Evolutionary conservation across 2,329 filamentous ascomycete genomes (phyloP), one percentile per base, ranked within the genome.

Genomic region (Aspergillus oerlinghausenensis): DNA sequence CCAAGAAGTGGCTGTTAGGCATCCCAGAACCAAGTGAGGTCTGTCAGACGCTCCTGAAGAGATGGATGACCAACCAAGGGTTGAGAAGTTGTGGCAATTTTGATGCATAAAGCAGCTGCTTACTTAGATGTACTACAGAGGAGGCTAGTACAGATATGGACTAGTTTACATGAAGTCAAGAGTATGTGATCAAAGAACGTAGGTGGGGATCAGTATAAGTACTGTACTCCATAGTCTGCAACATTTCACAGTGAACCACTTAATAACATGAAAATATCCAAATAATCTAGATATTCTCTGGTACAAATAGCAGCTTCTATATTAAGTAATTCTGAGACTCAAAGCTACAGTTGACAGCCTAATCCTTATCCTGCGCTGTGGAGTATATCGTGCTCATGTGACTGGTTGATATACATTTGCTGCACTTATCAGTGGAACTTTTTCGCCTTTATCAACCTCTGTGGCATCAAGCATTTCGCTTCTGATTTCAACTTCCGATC

Each of bases 401-500:
- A 64, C 59, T 25, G 8, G 35, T 50, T 25, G 21, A 40, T 38
- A 50, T 43, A 45, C 42, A 45, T 23, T 7, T 21, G 3, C 42
- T 45, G 42, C 42, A 45, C 42, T 45, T 50, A 55, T 51, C 54
- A 45, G 23, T 35, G 25, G 19, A 49, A 40, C 47, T 52, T 59
- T 51, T 53, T 51, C 57, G 40, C 48, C n/a, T 49, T 51, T 57
- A 38, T 48, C 29, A n/a, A 42, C 26, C 10, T 26, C 17, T 26
- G 14, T 10, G 26, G 21, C 25, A 19, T 17, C 35, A 25, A n/a
- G 28, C 17, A 28, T 17, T 19, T 29, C 4, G n/a, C 35, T 52
- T 58, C 55, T 48, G 40, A 58, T 55, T 55, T 55, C 56, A 26
- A 51, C 54, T 55, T 25, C 21, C 14, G 3, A 49, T 56, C 74